A percentile compares a stretch with the other conserved stretches of the same genome.
Evolutionary conservation across 257 asterid genomes (phyloP).

Genomic region (Jacaranda mimosifolia): DNA sequence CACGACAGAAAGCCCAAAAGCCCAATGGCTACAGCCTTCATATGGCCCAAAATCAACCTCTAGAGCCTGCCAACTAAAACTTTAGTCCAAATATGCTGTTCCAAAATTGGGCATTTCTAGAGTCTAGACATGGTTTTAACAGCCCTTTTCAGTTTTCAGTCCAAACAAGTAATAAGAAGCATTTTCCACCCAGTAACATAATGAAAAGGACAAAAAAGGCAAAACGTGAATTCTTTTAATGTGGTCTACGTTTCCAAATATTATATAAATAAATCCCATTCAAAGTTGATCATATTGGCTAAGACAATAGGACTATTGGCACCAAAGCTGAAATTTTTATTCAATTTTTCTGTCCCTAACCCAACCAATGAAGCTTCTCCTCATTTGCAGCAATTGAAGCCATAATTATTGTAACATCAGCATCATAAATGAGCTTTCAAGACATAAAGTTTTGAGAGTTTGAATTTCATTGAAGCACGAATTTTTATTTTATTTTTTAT

Average conservation of each 20-base stretch:
- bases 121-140: not conserved
- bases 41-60: no score
- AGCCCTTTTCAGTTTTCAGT: not conserved
- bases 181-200: not conserved
- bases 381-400: not conserved
- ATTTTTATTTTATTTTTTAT: no score
- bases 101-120: constrained; percentile 22
- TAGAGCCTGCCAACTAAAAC: no score
- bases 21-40: no score
- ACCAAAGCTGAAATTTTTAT: not conserved
- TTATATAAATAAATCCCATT: not conserved
- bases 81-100: not conserved
- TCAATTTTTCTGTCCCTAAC: not conserved
- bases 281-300: not conserved
- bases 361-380: not conserved
- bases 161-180: not conserved
- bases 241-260: not conserved
- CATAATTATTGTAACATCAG: not conserved
- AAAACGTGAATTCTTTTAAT: no score
- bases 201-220: not conserved
- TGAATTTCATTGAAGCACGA: no score
- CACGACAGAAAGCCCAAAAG: no score
- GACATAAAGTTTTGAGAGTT: no score
- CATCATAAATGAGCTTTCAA: not conserved
- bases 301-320: not conserved